Conservation (phyloP, 164 flowering plant genomes). For the Akebia trifoliata region DNA sequence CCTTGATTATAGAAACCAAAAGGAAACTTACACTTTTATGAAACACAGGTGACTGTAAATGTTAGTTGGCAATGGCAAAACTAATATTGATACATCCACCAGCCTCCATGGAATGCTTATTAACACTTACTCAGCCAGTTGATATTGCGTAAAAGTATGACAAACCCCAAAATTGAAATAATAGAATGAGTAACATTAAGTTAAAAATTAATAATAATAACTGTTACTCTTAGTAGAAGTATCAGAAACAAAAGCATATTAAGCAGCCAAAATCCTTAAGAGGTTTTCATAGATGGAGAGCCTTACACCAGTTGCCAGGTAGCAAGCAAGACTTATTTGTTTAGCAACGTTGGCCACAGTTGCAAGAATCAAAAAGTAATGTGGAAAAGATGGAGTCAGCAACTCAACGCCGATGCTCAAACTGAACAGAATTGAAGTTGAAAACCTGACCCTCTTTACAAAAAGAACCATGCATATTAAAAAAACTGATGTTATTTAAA, state of each 20-base stretch:
- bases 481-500: background rate
- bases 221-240: background rate
- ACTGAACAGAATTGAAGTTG: constrained; percentile 72
- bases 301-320: constrained; percentile 84
- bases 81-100: no score
- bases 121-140: no score
- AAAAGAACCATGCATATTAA: constrained; percentile 14
- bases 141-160: background rate
- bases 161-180: background rate
- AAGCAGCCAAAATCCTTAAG: constrained; percentile 2
- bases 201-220: background rate
- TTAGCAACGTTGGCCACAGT: constrained; percentile 82
- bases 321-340: constrained; percentile 86
- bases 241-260: background rate
- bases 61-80: no score
- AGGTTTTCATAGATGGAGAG: background rate
- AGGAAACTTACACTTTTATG: no score
- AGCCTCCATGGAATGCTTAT: no score
- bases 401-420: constrained; percentile 88
- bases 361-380: constrained; percentile 79
- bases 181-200: background rate
- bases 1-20: no score
- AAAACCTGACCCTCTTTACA: constrained; percentile 83
- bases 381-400: constrained; percentile 79
- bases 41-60: no score